These are phyloP conservation scores for Heliocybe sulcata DNA, from an alignment of 1,284 basidiomycete species.

Conservation along the genomic window DNA sequence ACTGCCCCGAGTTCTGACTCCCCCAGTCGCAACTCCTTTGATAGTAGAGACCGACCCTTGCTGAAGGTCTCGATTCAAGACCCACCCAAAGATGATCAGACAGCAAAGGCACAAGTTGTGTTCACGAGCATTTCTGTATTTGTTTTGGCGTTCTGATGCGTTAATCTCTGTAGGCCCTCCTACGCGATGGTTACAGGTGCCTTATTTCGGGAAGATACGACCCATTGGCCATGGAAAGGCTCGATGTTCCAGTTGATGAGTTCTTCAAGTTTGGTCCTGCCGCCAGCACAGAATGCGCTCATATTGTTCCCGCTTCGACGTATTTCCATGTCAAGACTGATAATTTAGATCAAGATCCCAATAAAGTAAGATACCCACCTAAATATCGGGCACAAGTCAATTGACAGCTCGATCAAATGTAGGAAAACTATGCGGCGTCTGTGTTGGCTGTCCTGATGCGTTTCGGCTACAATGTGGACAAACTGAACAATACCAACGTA, in stretches of 20 bases:
- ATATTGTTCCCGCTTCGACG: conserved; percentile 4
- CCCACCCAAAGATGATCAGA: neutral
- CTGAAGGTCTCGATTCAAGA: neutral
- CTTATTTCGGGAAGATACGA: neutral
- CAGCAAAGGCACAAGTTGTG: neutral
- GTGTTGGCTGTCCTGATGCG: conserved; percentile 4
- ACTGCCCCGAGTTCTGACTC: neutral
- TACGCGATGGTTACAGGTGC: conserved; percentile 4
- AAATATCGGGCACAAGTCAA: neutral
- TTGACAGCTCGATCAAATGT: neutral
- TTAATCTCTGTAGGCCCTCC: conserved; percentile 1
- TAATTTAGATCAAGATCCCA: neutral
- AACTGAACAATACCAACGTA: conserved; percentile 1
- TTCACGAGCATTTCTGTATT: neutral
- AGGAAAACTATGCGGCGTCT: conserved; percentile 2
- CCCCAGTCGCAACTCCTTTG: neutral
- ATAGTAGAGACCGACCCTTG: neutral
- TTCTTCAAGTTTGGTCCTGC: no score
- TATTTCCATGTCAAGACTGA: conserved; percentile 2
- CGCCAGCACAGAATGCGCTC: conserved; percentile 5
- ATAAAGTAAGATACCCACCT: conserved; percentile 1
- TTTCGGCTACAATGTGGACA: conserved; percentile 4
- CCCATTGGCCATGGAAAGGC: neutral
- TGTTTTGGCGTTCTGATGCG: neutral
- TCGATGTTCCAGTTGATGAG: neutral